Conservation (phyloP, 2,329 filamentous ascomycete genomes). For the Pyricularia pennisetigena region DNA sequence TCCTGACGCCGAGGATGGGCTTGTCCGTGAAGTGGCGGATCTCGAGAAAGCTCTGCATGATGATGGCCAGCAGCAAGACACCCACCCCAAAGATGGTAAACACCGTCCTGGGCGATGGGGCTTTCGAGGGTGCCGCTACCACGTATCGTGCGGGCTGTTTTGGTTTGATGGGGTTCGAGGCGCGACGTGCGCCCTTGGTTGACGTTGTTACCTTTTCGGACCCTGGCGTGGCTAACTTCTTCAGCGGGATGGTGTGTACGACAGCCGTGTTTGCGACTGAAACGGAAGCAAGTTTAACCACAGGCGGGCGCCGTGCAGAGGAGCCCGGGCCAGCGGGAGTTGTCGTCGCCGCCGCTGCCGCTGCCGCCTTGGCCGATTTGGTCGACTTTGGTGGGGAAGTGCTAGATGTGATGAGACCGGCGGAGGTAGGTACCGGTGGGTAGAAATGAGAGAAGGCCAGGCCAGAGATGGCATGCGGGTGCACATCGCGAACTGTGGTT, state of each 20-base stretch:
- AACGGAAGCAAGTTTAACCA: conserved; percentile 70
- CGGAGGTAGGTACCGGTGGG: conserved; percentile 23
- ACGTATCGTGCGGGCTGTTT: conserved; percentile 55
- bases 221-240: conserved; percentile 26
- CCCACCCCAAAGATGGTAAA: conserved; percentile 45
- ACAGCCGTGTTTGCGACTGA: conserved; percentile 72
- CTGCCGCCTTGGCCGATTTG: neutral
- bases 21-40: conserved; percentile 47
- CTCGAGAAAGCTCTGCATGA: conserved; percentile 57
- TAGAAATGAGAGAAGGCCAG: conserved; percentile 48
- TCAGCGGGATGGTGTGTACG: conserved; percentile 69
- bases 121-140: conserved; percentile 47
- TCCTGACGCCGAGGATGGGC: conserved; percentile 39
- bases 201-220: conserved; percentile 9
- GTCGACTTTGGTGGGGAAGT: neutral
- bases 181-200: neutral
- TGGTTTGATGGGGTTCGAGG: conserved; percentile 15
- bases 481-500: conserved; percentile 39
- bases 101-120: conserved; percentile 39
- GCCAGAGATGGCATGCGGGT: conserved; percentile 48
- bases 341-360: neutral
- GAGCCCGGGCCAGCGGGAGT: conserved; percentile 34
- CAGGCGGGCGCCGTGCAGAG: conserved; percentile 21
- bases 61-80: conserved; percentile 48
- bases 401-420: neutral